phyloP scores from a whole-genome alignment of 2,329 filamentous ascomycete genomes.

The Aspergillus sp. region DNA sequence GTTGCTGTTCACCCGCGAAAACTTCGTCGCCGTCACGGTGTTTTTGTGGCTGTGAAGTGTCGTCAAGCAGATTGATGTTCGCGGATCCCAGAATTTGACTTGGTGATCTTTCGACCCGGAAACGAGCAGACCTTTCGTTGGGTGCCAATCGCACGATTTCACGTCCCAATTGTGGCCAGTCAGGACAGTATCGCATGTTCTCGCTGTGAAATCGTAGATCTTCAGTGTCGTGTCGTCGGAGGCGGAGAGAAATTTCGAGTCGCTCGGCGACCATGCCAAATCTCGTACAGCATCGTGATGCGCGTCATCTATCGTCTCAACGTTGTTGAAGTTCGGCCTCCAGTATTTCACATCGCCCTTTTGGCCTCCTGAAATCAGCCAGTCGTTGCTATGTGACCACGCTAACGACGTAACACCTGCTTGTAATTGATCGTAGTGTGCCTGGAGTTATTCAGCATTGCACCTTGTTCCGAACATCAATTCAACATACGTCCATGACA shows the following conservation, averaged over 20 bases:
- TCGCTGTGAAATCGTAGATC: constrained; percentile 93
- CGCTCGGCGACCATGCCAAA: constrained; percentile 89
- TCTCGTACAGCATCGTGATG: constrained; percentile 90
- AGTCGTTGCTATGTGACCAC: constrained; percentile 96
- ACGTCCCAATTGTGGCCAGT: constrained; percentile 98
- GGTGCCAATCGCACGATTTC: constrained; percentile 97
- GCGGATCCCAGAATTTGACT: constrained; percentile 98
- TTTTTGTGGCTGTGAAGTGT: constrained; percentile 97
- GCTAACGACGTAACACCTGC: constrained; percentile 50
- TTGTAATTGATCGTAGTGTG: constrained; percentile 69
- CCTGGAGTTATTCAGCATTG: constrained; percentile 47
- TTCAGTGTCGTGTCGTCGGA: constrained; percentile 92
- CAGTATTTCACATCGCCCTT: constrained; percentile 97
- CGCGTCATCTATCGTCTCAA: constrained; percentile 84
- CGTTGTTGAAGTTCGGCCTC: constrained; percentile 99
- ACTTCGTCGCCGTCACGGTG: constrained; percentile 89
- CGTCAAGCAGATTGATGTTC: constrained; percentile 84
- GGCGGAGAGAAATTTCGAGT: constrained; percentile 94
- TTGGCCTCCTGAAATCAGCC: constrained; percentile 94
- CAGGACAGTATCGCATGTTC: constrained; percentile 79
- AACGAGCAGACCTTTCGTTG: constrained; percentile 88
- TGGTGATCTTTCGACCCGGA: constrained; percentile 97
- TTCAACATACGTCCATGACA: constrained; percentile 76
- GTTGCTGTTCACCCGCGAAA: constrained; percentile 81
- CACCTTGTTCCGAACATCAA: background rate